Evolutionary conservation across 2,329 filamentous ascomycete species (phyloP).

Genomic region (Tolypocladium tropicale): DNA sequence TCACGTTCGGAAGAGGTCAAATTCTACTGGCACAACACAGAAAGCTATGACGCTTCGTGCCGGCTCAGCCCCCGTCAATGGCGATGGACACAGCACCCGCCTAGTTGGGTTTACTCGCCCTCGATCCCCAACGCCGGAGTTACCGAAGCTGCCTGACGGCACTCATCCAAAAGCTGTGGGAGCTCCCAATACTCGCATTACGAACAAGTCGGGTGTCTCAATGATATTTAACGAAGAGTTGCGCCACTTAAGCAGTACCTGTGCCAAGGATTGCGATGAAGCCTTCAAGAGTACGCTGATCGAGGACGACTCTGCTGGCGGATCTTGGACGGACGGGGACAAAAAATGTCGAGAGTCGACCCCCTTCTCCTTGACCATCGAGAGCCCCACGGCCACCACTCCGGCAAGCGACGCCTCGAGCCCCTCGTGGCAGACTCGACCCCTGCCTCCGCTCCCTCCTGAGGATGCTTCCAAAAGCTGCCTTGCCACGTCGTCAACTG

Average conservation of each 20-base stretch:
- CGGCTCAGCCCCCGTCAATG: slow-evolving; percentile 9
- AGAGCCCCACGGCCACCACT: slow-evolving; percentile 16
- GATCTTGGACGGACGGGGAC: slow-evolving; percentile 21
- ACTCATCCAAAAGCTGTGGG: slow-evolving; percentile 14
- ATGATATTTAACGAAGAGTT: slow-evolving; percentile 58
- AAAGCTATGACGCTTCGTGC: slow-evolving; percentile 2
- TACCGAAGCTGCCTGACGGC: slow-evolving; percentile 14
- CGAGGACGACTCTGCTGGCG: slow-evolving; percentile 24
- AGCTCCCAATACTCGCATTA: slow-evolving; percentile 4
- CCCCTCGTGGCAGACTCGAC: slow-evolving; percentile 35
- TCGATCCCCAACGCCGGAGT: slow-evolving; percentile 18
- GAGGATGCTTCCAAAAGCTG: slow-evolving; percentile 12
- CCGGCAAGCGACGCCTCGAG: slow-evolving; percentile 18
- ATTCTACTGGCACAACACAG: slow-evolving; percentile 14
- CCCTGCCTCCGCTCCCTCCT: slow-evolving; percentile 39
- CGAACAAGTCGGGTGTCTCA: slow-evolving; percentile 15
- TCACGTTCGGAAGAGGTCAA: slow-evolving; percentile 30
- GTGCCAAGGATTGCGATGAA: slow-evolving; percentile 85
- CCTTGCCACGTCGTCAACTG: slow-evolving; percentile 8
- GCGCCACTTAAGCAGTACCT: slow-evolving; percentile 70
- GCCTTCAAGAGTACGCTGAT: slow-evolving; percentile 67
- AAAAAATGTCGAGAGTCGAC: slow-evolving; percentile 23
- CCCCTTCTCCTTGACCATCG: slow-evolving; percentile 32
- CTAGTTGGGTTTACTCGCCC: slow-evolving; percentile 13
- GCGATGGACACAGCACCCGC: slow-evolving; percentile 10